These are phyloP conservation scores for Teratosphaeria zuluensis DNA, from an alignment of 2,329 filamentous ascomycete species.

Conservation along the genomic window DNA sequence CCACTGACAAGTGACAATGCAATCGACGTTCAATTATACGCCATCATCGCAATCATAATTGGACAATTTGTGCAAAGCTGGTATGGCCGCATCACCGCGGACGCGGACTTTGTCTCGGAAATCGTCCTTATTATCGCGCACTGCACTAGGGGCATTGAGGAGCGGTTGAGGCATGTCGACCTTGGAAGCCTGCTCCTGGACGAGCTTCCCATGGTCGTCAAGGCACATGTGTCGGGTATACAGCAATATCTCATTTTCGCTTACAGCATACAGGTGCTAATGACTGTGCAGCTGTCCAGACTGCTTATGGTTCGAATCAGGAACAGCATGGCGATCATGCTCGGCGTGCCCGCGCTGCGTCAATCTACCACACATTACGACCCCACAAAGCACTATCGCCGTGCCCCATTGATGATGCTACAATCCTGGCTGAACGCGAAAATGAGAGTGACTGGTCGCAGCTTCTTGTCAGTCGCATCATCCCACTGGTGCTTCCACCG, in stretches of 20 bases:
- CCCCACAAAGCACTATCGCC: constrained; percentile 75
- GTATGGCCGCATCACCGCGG: constrained; percentile 87
- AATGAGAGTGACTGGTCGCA: constrained; percentile 82
- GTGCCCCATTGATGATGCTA: constrained; percentile 45
- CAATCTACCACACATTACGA: constrained; percentile 69
- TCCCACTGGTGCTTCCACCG: constrained; percentile 78
- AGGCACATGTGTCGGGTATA: constrained; percentile 69
- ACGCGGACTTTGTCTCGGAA: constrained; percentile 79
- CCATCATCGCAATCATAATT: constrained; percentile 78
- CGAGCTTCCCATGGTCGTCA: constrained; percentile 73
- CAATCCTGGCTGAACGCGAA: constrained; percentile 50
- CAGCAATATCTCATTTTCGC: neutral
- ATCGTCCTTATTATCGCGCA: constrained; percentile 86
- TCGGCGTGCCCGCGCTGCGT: constrained; percentile 7
- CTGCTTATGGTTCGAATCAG: constrained; percentile 3
- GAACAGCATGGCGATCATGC: neutral
- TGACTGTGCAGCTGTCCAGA: constrained; percentile 12
- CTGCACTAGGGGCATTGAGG: constrained; percentile 77
- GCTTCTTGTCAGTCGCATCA: constrained; percentile 69
- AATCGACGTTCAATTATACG: constrained; percentile 87
- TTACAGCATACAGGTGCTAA: constrained; percentile 10
- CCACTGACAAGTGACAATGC: constrained; percentile 91
- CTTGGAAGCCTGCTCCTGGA: constrained; percentile 74
- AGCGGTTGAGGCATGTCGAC: constrained; percentile 73
- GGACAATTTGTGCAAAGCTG: constrained; percentile 85